A percentile compares a stretch with the other conserved stretches of the same genome.
These are phyloP conservation scores for Waltergamsia citrina DNA, from an alignment of 2,329 filamentous ascomycete genomes.

Conservation along the genomic window DNA sequence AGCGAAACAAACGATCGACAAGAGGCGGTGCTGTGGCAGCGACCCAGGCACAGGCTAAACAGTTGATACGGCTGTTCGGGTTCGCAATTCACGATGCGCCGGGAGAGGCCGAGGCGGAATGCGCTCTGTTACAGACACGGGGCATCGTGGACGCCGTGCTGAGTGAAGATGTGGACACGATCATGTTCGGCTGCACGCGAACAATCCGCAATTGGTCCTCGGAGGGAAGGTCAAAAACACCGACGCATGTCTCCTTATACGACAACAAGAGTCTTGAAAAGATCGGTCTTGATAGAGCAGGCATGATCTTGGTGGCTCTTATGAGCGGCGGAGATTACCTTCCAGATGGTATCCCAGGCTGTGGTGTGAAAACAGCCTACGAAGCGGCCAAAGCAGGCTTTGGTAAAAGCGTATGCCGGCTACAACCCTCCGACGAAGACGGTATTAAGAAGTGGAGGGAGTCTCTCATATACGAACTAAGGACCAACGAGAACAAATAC, in stretches of 20 bases:
- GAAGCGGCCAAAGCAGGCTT: conserved; percentile 87
- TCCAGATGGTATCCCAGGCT: conserved; percentile 77
- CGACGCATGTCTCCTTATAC: conserved; percentile 83
- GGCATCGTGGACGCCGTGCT: conserved; percentile 88
- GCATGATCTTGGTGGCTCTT: conserved; percentile 88
- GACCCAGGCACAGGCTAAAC: conserved; percentile 73
- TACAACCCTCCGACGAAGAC: conserved; percentile 48
- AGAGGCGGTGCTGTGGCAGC: conserved; percentile 58
- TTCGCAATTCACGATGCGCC: conserved; percentile 80
- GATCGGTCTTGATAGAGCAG: conserved; percentile 66
- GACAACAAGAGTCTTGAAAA: conserved; percentile 36
- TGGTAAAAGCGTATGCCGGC: conserved; percentile 61
- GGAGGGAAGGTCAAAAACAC: conserved; percentile 55
- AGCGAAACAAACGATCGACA: conserved; percentile 70
- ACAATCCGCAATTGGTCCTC: conserved; percentile 78
- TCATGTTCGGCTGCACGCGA: conserved; percentile 87
- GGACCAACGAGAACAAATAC: conserved; percentile 72
- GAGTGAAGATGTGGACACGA: conserved; percentile 91
- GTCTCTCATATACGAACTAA: conserved; percentile 63
- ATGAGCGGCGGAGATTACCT: conserved; percentile 96
- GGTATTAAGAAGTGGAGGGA: conserved; percentile 64
- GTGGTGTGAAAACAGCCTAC: conserved; percentile 79
- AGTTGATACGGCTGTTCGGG: conserved; percentile 74
- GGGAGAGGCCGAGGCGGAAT: conserved; percentile 94
- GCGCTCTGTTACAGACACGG: conserved; percentile 71